phyloP scores from a whole-genome alignment of 2,329 filamentous ascomycete genomes.

The Colletotrichum sp. region DNA sequence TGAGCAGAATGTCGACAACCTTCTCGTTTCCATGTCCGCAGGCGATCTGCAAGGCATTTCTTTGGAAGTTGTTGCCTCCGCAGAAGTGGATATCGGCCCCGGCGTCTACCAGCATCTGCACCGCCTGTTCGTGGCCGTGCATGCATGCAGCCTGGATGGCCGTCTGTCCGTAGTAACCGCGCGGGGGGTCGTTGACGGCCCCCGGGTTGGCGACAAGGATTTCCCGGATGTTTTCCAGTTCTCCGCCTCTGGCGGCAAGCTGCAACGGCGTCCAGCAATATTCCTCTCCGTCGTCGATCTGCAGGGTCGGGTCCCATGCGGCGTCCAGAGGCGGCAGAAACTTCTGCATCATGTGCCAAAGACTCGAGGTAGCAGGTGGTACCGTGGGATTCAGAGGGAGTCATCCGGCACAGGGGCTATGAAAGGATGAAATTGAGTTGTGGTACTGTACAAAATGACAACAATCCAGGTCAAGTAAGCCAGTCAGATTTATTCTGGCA shows the following conservation, averaged over 20 bases:
- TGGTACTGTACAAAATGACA: background rate
- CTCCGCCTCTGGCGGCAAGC: background rate
- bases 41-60: background rate
- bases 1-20: background rate
- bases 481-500: background rate
- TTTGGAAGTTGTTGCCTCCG: background rate
- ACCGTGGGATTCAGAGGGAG: background rate
- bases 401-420: background rate
- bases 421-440: rapidly evolving
- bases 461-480: background rate
- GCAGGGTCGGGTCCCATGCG: background rate
- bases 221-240: background rate
- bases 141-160: background rate
- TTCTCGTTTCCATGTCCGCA: background rate
- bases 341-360: background rate
- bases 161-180: background rate
- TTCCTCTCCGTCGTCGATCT: background rate
- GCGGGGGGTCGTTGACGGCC: background rate
- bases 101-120: background rate
- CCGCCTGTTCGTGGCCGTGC: background rate
- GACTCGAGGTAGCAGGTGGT: background rate
- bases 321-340: background rate
- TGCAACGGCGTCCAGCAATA: background rate
- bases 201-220: background rate
- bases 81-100: background rate